Evolutionary conservation across 768 basidiomycete species (phyloP), one percentile per base, ranked within the genome.

Genomic region (Crucibulum laeve): DNA sequence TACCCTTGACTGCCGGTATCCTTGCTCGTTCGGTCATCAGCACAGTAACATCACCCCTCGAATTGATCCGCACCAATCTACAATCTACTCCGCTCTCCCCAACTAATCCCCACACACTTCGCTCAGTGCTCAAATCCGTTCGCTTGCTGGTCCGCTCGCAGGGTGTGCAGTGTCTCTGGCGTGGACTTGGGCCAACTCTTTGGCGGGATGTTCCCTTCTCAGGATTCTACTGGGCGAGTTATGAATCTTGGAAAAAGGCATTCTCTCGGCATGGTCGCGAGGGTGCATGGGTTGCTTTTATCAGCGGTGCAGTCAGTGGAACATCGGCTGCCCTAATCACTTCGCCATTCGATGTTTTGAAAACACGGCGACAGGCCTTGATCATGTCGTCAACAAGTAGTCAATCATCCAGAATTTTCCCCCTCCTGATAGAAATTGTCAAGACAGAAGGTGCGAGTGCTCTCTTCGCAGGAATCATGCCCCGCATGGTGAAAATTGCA

Each of bases 161-260:
- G 34, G 95, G 94, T 4, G 52, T 82, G 4, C 61, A 68, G 7
- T 84, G 78, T 38, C 74, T 98, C 21, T 99, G 92, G 91, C 75
- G 91, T 42, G 96, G 96, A 0, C 72, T 99, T 5, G 87, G 87
- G 1, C 80, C 94, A 2, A 95, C 92, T 4, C 71, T 99, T 6
- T 97, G 93, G 93, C 79, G 96, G 39, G 96, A 99, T 54, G 94
- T 98, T 4, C 95, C 96, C 0, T 99, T 99, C 60, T 92, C 90
- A 30, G 96, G 94, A 8, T 69, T 95, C 24, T 99, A 99, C 56
- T 99, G 96, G 96, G 90, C 91, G 3, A 83, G 87, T 19, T 98
- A 97, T 59, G 95, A 99, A 61, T 68, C 78, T 0, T 79, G 81
- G 65, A 97, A 96, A 67, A 67, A 70, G 15, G 53, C 61, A 13